Conservation (phyloP, 495 filamentous ascomycete genomes). For the Aspergillus wentii region DNA sequence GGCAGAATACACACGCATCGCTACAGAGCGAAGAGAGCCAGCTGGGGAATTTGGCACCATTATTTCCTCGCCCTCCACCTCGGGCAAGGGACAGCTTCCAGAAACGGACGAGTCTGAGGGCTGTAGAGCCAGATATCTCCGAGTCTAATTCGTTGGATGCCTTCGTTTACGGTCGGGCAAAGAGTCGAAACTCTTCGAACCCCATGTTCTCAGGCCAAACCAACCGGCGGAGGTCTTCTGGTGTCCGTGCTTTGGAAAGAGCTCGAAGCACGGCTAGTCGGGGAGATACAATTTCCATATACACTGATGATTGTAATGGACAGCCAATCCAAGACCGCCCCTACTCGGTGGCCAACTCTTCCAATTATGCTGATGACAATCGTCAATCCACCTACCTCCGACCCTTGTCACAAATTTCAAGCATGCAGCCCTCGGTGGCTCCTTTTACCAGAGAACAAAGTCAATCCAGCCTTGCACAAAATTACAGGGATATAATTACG, state of each 20-base stretch:
- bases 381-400: conserved; percentile 19
- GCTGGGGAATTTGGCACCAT: conserved; percentile 29
- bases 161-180: conserved; percentile 41
- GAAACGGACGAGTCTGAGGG: conserved; percentile 29
- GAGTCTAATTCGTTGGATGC: conserved; percentile 41
- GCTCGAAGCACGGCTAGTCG: conserved; percentile 34
- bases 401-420: conserved; percentile 20
- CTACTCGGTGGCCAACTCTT: conserved; percentile 34
- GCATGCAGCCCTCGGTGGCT: conserved; percentile 12
- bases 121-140: conserved; percentile 34
- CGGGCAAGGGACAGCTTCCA: conserved; percentile 26
- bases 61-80: conserved; percentile 37
- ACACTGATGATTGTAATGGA: conserved; percentile 28
- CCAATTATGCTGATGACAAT: conserved; percentile 37
- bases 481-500: conserved; percentile 39
- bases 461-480: conserved; percentile 36
- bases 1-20: conserved; percentile 39
- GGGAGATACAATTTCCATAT: conserved; percentile 34
- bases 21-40: conserved; percentile 36
- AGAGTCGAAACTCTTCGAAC: conserved; percentile 39
- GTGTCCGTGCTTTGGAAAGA: conserved; percentile 31
- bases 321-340: conserved; percentile 32
- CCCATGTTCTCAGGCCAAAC: conserved; percentile 38
- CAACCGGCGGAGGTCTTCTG: conserved; percentile 30
- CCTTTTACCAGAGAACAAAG: conserved; percentile 20